Base-by-base conservation (phyloP, 805 yeast genomes). In the Schizosaccharomyces lindneri region DNA sequence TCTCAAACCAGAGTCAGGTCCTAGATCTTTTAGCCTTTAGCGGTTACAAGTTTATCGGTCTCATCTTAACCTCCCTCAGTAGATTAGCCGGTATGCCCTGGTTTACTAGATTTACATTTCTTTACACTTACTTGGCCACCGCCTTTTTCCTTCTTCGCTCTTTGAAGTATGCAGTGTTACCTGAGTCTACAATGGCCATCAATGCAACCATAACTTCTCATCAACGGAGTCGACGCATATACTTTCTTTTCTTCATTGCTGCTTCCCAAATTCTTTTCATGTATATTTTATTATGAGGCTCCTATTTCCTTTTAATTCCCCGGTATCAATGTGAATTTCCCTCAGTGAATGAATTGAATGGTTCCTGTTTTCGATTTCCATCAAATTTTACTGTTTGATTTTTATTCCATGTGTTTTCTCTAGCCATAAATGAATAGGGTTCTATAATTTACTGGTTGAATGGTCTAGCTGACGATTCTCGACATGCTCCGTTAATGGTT, bases 41-140 rank as follows among this genome's bases (percentile, higher is more conserved):
- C 61, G 97, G 97, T 46, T 94, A 93, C 76, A 93, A 93, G 71
- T 94, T 87, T 69, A 87, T 94, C 48, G 87, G 95, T 7, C 61
- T 72, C 39, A 57, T 68, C n/a, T 63, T 62, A 19, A 65, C 66
- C 63, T 61, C 76, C 31, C 66, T 75, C 15, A 68, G 51, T 15
- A 17, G 24, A 31, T n/a, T 57, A 36, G 21, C 31, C 32, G 48
- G 17, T 4, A 19, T 21, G 29, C 31, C 43, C 19, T 57, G 60
- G 60, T 9, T 79, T 63, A 78, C 77, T 64, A 79, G 81, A 74
- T 66, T 76, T 5, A 75, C 80, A 51, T 79, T 78, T 63, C 55
- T 77, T 6, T 78, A 79, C 68, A 70, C 81, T 15, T 73, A 79
- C 57, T 72, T 76, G 19, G 80, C 87, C 13, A 78, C 81, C 63